phyloP scores from a whole-genome alignment of 2,329 filamentous ascomycete species.

The Fonsecaea pedrosoi region DNA sequence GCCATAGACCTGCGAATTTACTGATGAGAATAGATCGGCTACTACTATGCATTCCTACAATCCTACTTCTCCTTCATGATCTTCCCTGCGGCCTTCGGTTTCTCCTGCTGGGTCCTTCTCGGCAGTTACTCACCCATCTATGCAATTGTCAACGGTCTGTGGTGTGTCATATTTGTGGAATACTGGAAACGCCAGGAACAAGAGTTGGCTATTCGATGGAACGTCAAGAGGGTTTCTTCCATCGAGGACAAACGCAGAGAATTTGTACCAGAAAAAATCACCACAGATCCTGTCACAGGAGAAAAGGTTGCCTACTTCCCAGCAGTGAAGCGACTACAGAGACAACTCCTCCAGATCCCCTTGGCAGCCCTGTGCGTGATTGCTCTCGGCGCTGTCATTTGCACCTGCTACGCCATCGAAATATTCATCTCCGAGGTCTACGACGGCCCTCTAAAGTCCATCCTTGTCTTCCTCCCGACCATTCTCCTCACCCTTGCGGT shows the following conservation, averaged over 20 bases:
- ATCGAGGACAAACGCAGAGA: conserved; percentile 79
- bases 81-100: conserved; percentile 80
- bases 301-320: conserved; percentile 79
- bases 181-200: conserved; percentile 95
- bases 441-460: conserved; percentile 81
- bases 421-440: conserved; percentile 97
- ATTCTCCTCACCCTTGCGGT: conserved; percentile 81
- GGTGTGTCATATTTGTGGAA: conserved; percentile 88
- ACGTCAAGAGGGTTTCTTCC: conserved; percentile 79
- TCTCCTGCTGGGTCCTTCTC: conserved; percentile 79
- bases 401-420: conserved; percentile 87
- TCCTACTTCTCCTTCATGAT: conserved; percentile 85
- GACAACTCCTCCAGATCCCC: conserved; percentile 81
- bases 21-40: conserved; percentile 67
- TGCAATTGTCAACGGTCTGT: conserved; percentile 78
- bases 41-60: conserved; percentile 94
- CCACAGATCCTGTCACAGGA: conserved; percentile 80
- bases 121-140: conserved; percentile 85
- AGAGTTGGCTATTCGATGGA: conserved; percentile 86
- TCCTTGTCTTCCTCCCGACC: conserved; percentile 87
- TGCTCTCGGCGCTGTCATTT: conserved; percentile 80
- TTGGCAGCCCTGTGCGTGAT: conserved; percentile 78
- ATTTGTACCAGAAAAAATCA: conserved; percentile 79
- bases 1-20: background rate
- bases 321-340: conserved; percentile 72